Conservation (phyloP, 768 basidiomycete genomes). For the Leccinum boreale region DNA sequence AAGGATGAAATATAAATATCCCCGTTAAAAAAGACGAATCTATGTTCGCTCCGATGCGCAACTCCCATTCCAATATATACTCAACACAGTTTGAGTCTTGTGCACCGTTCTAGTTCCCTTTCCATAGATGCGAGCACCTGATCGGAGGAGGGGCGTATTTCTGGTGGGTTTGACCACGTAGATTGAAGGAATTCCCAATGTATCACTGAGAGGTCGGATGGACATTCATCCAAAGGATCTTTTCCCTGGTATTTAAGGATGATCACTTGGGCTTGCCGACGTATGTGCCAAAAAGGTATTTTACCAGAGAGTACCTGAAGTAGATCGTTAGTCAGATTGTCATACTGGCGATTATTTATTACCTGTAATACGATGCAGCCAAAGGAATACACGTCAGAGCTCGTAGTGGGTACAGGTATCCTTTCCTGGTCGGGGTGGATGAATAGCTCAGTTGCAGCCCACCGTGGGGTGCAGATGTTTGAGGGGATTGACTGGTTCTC, state of each 20-base stretch:
- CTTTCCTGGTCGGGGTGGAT: constrained; percentile 8
- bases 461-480: constrained; percentile 4
- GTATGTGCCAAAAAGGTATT: constrained; percentile 9
- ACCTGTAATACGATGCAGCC: constrained; percentile 14
- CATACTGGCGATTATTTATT: neutral
- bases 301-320: constrained; percentile 10
- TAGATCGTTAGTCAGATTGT: neutral
- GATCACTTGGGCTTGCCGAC: constrained; percentile 10
- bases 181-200: constrained; percentile 13
- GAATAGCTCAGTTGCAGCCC: constrained; percentile 13
- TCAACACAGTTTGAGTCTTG: neutral
- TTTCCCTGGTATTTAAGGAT: constrained; percentile 16
- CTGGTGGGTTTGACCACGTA: constrained; percentile 8
- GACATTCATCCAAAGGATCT: constrained; percentile 14
- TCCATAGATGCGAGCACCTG: constrained; percentile 4
- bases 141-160: constrained; percentile 6
- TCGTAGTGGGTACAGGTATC: constrained; percentile 4
- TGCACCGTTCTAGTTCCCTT: neutral
- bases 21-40: neutral
- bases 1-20: neutral
- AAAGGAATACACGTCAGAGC: constrained; percentile 10
- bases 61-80: neutral
- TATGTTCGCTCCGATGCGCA: neutral
- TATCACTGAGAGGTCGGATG: neutral
- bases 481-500: constrained; percentile 3